These are phyloP conservation scores for Rhodotorula mucilaginosa DNA, from an alignment of 1,284 basidiomycete genomes.

Conservation along the genomic window DNA sequence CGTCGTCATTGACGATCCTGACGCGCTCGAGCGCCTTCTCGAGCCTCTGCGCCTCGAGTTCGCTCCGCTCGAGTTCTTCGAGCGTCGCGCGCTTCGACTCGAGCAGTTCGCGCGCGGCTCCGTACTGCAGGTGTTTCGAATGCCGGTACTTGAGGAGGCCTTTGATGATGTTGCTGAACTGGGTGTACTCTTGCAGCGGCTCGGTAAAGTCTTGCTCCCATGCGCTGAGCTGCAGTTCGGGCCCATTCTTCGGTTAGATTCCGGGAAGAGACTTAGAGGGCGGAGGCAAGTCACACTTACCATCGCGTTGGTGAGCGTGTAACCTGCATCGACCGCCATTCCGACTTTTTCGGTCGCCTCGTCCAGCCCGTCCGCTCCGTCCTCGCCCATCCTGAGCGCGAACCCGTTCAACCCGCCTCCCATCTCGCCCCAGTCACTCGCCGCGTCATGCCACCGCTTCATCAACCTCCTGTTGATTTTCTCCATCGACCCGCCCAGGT, in stretches of 20 bases:
- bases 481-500: slow-evolving; percentile 88
- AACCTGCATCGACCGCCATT: slow-evolving; percentile 91
- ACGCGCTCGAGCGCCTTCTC: slow-evolving; percentile 70
- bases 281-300: slow-evolving; percentile 54
- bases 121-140: slow-evolving; percentile 96
- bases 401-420: slow-evolving; percentile 95
- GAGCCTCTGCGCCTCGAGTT: slow-evolving; percentile 82
- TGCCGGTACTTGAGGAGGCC: slow-evolving; percentile 90
- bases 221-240: slow-evolving; percentile 68
- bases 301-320: slow-evolving; percentile 83
- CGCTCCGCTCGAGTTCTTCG: slow-evolving; percentile 86
- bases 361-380: slow-evolving; percentile 55
- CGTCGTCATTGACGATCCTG: slow-evolving; percentile 36
- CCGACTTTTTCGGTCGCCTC: slow-evolving; percentile 85
- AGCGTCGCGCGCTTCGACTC: slow-evolving; percentile 83
- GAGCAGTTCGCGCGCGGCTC: slow-evolving; percentile 89
- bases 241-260: no score
- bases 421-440: slow-evolving; percentile 88
- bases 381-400: slow-evolving; percentile 70
- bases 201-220: slow-evolving; percentile 92
- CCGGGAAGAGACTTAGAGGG: background rate
- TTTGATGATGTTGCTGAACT: slow-evolving; percentile 93
- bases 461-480: slow-evolving; percentile 87
- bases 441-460: slow-evolving; percentile 90
- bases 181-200: slow-evolving; percentile 90